Conservation (phyloP, 176 grass and related monocot species). For the Microstegium vimineum region DNA sequence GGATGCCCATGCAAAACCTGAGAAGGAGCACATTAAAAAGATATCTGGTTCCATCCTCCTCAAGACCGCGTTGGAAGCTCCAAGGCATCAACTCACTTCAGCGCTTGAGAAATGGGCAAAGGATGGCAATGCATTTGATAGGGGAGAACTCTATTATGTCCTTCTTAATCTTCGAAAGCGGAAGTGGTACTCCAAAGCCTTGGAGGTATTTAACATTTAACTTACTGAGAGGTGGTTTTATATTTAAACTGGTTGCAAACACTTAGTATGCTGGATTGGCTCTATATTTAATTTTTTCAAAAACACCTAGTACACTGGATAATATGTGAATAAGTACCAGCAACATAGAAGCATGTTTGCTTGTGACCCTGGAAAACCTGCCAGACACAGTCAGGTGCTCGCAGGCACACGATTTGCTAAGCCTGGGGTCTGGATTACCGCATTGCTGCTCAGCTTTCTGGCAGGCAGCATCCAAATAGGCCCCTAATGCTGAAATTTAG, state of each 20-base stretch:
- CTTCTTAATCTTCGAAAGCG: constrained; percentile 49
- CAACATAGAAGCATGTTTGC: not conserved
- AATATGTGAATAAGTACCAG: not conserved
- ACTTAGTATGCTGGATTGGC: constrained; percentile 21
- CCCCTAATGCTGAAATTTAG: not conserved
- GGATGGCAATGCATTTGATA: constrained; percentile 52
- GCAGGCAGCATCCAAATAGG: not conserved
- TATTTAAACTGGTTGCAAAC: not conserved
- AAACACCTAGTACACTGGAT: not conserved
- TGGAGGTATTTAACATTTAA: constrained; percentile 56
- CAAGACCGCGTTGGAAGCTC: constrained; percentile 31
- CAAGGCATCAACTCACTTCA: constrained; percentile 12
- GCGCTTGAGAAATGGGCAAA: constrained; percentile 59
- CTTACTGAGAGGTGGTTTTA: not conserved
- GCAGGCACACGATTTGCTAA: not conserved
- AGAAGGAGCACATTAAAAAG: constrained; percentile 9
- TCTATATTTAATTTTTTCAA: not conserved
- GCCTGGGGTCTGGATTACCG: not conserved
- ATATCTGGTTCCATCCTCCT: constrained; percentile 15
- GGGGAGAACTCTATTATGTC: constrained; percentile 33
- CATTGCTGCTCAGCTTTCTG: not conserved
- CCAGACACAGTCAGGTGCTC: not conserved
- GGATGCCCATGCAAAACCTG: constrained; percentile 32
- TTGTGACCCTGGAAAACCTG: not conserved
- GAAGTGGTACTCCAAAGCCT: constrained; percentile 48